A percentile compares a stretch with the other conserved stretches of the same genome.
These are phyloP conservation scores for Ceratocystis cacaofunesta DNA, from an alignment of 2,329 filamentous ascomycete species.

Conservation along the genomic window DNA sequence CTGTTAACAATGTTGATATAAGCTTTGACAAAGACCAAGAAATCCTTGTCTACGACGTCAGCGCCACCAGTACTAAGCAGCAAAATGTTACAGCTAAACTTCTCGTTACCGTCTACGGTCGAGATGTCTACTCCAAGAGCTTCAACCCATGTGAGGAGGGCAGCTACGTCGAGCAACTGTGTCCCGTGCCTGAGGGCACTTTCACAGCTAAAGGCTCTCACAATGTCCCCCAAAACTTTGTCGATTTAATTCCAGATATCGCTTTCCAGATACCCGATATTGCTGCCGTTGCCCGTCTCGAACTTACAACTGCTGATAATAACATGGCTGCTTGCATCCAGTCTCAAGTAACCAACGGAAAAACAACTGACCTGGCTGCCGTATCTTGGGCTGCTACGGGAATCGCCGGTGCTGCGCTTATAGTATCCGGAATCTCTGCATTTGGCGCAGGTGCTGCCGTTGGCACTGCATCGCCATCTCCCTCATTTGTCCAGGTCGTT, in stretches of 20 bases:
- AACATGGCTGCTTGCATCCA: constrained; percentile 63
- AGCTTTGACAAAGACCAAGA: constrained; percentile 62
- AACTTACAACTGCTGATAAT: constrained; percentile 47
- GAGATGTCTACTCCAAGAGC: constrained; percentile 57
- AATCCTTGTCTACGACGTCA: constrained; percentile 65
- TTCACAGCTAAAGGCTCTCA: constrained; percentile 63
- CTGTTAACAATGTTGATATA: constrained; percentile 60
- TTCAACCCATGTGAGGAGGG: constrained; percentile 68
- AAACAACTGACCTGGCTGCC: constrained; percentile 58
- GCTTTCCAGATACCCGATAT: constrained; percentile 87
- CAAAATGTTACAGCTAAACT: constrained; percentile 72
- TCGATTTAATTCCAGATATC: constrained; percentile 66
- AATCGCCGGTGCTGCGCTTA: constrained; percentile 68
- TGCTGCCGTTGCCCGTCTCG: constrained; percentile 65
- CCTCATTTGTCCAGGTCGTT: constrained; percentile 72
- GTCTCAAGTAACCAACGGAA: constrained; percentile 73
- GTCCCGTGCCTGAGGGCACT: constrained; percentile 62
- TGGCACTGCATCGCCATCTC: constrained; percentile 46
- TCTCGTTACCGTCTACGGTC: constrained; percentile 71
- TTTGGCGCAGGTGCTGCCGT: constrained; percentile 41
- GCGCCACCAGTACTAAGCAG: constrained; percentile 54
- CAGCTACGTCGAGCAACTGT: constrained; percentile 53
- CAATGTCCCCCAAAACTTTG: constrained; percentile 54
- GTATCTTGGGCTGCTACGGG: constrained; percentile 75
- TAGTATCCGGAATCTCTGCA: constrained; percentile 58